A percentile compares a stretch with the other conserved stretches of the same genome.
phyloP scores from a whole-genome alignment of 2,329 filamentous ascomycete genomes.

The Colletotrichum sp. region DNA sequence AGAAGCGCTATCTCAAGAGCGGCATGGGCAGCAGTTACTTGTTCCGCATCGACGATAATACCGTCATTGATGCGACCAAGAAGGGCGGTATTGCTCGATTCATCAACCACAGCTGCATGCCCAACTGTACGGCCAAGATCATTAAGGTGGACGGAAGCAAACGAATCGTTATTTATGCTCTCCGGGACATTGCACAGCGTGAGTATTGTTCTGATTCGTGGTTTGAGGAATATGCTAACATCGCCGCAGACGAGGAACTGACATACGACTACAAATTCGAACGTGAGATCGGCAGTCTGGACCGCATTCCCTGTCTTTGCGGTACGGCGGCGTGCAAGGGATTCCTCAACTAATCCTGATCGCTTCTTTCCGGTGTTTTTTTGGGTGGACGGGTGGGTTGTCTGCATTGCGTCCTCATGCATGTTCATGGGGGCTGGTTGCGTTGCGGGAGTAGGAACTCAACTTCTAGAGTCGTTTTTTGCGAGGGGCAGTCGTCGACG shows the following conservation, averaged over 20 bases:
- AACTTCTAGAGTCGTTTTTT: slow-evolving; percentile 5
- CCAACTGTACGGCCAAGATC: slow-evolving; percentile 98
- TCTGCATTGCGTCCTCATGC: slow-evolving; percentile 7
- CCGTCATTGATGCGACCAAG: slow-evolving; percentile 97
- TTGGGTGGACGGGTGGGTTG: neutral
- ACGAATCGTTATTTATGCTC: slow-evolving; percentile 97
- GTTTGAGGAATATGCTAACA: slow-evolving; percentile 25
- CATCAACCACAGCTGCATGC: slow-evolving; percentile 98
- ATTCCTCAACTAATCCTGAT: slow-evolving; percentile 80
- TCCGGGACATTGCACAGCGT: slow-evolving; percentile 95
- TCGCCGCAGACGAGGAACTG: slow-evolving; percentile 84
- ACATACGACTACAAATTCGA: slow-evolving; percentile 99
- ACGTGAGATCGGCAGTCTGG: slow-evolving; percentile 90
- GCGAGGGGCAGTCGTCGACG: neutral
- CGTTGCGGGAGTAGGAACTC: slow-evolving; percentile 11
- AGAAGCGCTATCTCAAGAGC: slow-evolving; percentile 90
- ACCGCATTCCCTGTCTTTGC: slow-evolving; percentile 96
- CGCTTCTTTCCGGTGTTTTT: slow-evolving; percentile 15
- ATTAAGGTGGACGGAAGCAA: slow-evolving; percentile 99
- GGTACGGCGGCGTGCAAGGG: slow-evolving; percentile 97
- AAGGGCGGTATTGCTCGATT: slow-evolving; percentile 97
- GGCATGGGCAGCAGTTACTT: slow-evolving; percentile 97
- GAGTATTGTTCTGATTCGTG: slow-evolving; percentile 45
- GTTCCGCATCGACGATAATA: slow-evolving; percentile 97
- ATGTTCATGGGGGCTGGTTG: neutral